A percentile compares a stretch with the other conserved stretches of the same genome.
Conservation (phyloP, 2,329 filamentous ascomycete genomes). For the Sporothrix curviconia region DNA sequence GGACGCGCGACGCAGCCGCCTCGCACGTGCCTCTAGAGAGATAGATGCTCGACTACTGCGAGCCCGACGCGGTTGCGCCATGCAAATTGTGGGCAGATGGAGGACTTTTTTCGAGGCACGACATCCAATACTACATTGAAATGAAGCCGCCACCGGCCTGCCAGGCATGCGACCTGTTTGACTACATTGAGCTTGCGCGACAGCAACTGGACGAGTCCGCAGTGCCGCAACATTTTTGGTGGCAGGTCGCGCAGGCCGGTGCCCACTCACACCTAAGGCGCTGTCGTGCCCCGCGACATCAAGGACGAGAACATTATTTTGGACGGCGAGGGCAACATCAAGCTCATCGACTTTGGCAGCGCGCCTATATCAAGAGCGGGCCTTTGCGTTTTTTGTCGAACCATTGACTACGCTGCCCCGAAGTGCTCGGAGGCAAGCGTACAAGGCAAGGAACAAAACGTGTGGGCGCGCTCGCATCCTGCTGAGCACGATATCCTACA, state of each 20-base stretch:
- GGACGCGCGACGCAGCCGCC: conserved; percentile 87
- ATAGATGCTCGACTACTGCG: conserved; percentile 92
- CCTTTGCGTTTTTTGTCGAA: conserved; percentile 58
- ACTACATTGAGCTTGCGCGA: conserved; percentile 95
- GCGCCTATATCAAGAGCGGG: conserved; percentile 98
- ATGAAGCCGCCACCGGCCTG: conserved; percentile 91
- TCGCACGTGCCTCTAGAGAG: conserved; percentile 96
- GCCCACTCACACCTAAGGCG: conserved; percentile 85
- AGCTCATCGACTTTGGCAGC: conserved; percentile 96
- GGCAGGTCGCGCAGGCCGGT: conserved; percentile 82
- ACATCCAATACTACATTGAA: conserved; percentile 96
- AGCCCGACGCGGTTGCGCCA: conserved; percentile 60
- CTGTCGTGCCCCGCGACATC: conserved; percentile 93
- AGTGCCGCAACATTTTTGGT: conserved; percentile 93
- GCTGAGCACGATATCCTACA: conserved; percentile 97
- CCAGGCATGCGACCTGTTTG: conserved; percentile 98
- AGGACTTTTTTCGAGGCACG: conserved; percentile 70
- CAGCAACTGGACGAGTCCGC: conserved; percentile 93
- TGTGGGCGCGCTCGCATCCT: conserved; percentile 97
- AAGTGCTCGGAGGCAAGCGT: conserved; percentile 90
- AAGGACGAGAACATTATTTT: conserved; percentile 98
- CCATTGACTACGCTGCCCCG: conserved; percentile 85
- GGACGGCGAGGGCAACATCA: conserved; percentile 91
- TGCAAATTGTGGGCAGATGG: conserved; percentile 67
- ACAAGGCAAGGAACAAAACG: conserved; percentile 93